These are phyloP conservation scores for Rosa lucieae DNA, from an alignment of 306 rosid genomes.

Conservation along the genomic window DNA sequence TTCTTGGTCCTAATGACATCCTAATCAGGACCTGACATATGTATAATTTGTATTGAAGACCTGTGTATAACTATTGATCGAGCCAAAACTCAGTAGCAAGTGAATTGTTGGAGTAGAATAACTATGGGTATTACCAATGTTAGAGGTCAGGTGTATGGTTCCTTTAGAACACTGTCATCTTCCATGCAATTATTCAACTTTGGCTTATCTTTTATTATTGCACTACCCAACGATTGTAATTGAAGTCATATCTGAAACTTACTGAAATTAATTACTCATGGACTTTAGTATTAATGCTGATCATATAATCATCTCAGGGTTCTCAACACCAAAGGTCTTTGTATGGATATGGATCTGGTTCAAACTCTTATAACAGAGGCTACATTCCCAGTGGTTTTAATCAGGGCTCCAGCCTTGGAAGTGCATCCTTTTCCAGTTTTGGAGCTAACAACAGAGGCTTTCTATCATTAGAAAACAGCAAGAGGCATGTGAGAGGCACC, in stretches of 20 bases:
- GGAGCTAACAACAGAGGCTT: conserved; percentile 46
- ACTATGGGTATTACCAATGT: background rate
- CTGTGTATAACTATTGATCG: background rate
- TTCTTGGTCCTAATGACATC: background rate
- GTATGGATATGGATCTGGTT: conserved; percentile 77
- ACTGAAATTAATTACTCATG: conserved; percentile 1
- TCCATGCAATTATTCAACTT: background rate
- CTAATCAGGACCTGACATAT: background rate
- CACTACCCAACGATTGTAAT: background rate
- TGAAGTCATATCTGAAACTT: conserved; percentile 7
- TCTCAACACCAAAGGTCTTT: conserved; percentile 67
- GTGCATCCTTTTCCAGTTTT: conserved; percentile 32
- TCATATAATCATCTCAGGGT: conserved; percentile 48
- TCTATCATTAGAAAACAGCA: conserved; percentile 55
- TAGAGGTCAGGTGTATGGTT: background rate
- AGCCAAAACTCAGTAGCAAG: background rate
- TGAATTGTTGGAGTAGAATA: background rate
- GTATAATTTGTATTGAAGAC: background rate
- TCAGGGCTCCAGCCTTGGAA: conserved; percentile 62
- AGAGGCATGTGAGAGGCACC: conserved; percentile 51
- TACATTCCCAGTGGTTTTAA: conserved; percentile 48
- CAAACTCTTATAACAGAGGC: conserved; percentile 61
- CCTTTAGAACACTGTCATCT: background rate
- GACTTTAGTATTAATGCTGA: conserved; percentile 18
- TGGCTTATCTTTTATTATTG: background rate